Conservation (phyloP, 1,284 basidiomycete species). For the Trichosporon coremiiforme region DNA sequence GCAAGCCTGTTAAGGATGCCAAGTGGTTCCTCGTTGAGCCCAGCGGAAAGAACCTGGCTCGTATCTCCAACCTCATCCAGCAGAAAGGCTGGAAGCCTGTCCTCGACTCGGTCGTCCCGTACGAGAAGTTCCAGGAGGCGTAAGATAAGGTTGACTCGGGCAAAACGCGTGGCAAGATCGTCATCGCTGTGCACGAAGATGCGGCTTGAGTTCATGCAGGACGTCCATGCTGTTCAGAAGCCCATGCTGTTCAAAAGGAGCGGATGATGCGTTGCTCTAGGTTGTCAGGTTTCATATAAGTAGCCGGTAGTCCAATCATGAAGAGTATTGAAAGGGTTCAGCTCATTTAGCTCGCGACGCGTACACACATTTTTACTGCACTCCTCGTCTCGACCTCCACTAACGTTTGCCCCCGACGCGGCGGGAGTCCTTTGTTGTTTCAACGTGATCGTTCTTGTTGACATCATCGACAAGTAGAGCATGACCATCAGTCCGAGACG, state of each 20-base stretch:
- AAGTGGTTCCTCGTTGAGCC: constrained; percentile 33
- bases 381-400: background rate
- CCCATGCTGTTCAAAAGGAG: background rate
- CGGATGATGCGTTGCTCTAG: background rate
- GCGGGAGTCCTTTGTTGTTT: constrained; percentile 10
- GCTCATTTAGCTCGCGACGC: constrained; percentile 9
- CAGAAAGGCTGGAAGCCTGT: constrained; percentile 21
- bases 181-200: constrained; percentile 24
- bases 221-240: background rate
- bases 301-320: constrained; percentile 4
- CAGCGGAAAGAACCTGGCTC: constrained; percentile 24
- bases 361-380: background rate
- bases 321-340: background rate
- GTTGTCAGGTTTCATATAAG: background rate
- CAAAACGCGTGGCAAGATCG: constrained; percentile 26
- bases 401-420: constrained; percentile 3
- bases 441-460: background rate
- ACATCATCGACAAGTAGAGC: background rate
- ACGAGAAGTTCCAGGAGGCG: constrained; percentile 23
- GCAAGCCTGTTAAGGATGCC: constrained; percentile 6
- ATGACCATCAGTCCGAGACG: background rate
- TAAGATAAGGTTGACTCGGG: constrained; percentile 27
- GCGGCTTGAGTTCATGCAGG: background rate
- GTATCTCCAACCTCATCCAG: constrained; percentile 24
- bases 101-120: constrained; percentile 30